Percentiles rank a stretch among this genome's conserved stretches.
These are phyloP conservation scores for Puccinia polysora DNA, from an alignment of 1,284 basidiomycete species.

Conservation along the genomic window DNA sequence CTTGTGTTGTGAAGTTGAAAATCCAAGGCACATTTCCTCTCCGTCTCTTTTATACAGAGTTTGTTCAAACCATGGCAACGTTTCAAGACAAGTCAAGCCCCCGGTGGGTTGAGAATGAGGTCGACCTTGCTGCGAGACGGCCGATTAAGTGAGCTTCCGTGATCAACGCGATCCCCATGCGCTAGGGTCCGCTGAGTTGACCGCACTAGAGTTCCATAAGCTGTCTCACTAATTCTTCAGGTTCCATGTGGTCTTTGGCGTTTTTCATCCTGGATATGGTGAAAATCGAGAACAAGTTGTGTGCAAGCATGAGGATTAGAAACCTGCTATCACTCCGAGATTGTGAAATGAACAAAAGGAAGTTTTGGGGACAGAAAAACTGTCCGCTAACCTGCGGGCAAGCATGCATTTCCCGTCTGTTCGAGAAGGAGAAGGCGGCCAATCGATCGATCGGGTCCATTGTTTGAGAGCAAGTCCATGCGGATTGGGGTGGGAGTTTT, in stretches of 20 bases:
- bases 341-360: too few relatives aligned
- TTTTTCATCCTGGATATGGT: conserved; percentile 14
- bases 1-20: too few relatives aligned
- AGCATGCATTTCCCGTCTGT: conserved; percentile 31
- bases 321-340: not conserved
- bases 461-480: not conserved
- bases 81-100: too few relatives aligned
- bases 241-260: conserved; percentile 28
- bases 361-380: not conserved
- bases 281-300: not conserved
- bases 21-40: too few relatives aligned
- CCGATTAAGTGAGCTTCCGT: too few relatives aligned
- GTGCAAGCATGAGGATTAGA: not conserved
- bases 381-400: conserved; percentile 13
- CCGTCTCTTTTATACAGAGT: too few relatives aligned
- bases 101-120: too few relatives aligned
- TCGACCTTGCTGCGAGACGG: too few relatives aligned
- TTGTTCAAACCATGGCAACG: too few relatives aligned
- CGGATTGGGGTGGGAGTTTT: not conserved
- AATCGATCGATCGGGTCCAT: not conserved
- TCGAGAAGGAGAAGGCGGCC: too few relatives aligned
- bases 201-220: conserved; percentile 7
- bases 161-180: too few relatives aligned
- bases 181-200: too few relatives aligned
- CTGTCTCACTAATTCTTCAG: conserved; percentile 18